phyloP scores from a whole-genome alignment of 179 eudicot species.

The Heliamphora pulchella region DNA sequence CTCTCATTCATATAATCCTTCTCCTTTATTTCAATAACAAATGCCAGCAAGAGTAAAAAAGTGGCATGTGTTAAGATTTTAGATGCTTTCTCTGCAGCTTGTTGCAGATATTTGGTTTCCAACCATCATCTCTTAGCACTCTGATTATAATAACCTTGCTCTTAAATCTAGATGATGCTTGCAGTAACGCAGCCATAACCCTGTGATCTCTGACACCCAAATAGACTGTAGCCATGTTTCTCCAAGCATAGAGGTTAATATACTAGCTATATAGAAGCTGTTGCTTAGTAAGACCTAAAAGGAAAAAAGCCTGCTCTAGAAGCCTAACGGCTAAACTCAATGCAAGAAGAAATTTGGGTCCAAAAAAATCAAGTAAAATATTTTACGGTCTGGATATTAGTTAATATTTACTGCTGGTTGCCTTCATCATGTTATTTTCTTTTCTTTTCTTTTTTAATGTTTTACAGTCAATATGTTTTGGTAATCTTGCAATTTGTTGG shows the following conservation, averaged over 20 bases:
- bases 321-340: neutral
- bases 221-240: neutral
- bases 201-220: neutral
- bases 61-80: neutral
- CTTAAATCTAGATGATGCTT: neutral
- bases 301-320: too few relatives aligned
- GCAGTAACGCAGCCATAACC: neutral
- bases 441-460: too few relatives aligned
- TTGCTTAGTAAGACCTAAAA: neutral
- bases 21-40: neutral
- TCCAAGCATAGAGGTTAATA: neutral
- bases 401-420: neutral
- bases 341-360: neutral
- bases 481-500: neutral
- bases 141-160: neutral
- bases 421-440: neutral
- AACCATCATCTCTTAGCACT: neutral
- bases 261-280: neutral
- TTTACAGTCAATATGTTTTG: neutral
- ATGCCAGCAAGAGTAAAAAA: neutral
- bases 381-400: too few relatives aligned
- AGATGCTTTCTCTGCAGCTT: neutral
- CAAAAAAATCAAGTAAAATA: neutral
- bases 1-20: too few relatives aligned
- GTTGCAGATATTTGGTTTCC: neutral